A percentile compares a stretch with the other conserved stretches of the same genome.
Evolutionary conservation across 202 grass and related monocot species (phyloP).

Genomic region (Brachypodium distachyon): DNA sequence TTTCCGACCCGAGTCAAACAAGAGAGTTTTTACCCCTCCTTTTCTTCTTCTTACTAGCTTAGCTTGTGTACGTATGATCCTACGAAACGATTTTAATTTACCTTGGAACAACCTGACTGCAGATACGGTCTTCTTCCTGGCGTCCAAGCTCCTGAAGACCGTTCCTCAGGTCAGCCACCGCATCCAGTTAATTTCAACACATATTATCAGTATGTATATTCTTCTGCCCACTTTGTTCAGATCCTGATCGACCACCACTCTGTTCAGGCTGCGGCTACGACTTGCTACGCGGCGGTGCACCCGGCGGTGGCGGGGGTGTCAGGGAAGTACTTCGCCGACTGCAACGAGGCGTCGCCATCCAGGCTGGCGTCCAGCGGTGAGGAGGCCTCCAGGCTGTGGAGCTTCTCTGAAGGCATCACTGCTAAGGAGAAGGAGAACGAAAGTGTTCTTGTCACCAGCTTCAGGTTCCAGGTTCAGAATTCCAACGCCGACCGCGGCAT

Average conservation of each 20-base stretch:
- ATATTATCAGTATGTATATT: not conserved
- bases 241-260: not conserved
- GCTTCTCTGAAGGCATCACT: constrained; percentile 50
- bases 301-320: constrained; percentile 54
- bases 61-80: not conserved
- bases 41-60: too few relatives aligned
- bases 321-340: constrained; percentile 88
- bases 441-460: not conserved
- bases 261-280: constrained; percentile 73
- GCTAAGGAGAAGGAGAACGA: not conserved
- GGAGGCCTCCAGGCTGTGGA: constrained; percentile 74
- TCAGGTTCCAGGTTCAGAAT: constrained; percentile 34
- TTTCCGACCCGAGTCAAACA: not conserved
- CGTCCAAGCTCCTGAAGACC: constrained; percentile 90
- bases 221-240: not conserved
- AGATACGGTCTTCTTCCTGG: constrained; percentile 81
- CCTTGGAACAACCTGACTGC: not conserved
- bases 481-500: constrained; percentile 23
- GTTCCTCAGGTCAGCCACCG: constrained; percentile 53
- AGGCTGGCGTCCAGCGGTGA: constrained; percentile 39
- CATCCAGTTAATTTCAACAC: constrained; percentile 5
- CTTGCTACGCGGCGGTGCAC: constrained; percentile 81
- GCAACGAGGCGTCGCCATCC: constrained; percentile 81
- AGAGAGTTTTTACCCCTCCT: too few relatives aligned
- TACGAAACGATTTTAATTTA: not conserved